Base-by-base conservation (phyloP, 2,329 filamentous ascomycete genomes). In the Penicillium sp. region DNA sequence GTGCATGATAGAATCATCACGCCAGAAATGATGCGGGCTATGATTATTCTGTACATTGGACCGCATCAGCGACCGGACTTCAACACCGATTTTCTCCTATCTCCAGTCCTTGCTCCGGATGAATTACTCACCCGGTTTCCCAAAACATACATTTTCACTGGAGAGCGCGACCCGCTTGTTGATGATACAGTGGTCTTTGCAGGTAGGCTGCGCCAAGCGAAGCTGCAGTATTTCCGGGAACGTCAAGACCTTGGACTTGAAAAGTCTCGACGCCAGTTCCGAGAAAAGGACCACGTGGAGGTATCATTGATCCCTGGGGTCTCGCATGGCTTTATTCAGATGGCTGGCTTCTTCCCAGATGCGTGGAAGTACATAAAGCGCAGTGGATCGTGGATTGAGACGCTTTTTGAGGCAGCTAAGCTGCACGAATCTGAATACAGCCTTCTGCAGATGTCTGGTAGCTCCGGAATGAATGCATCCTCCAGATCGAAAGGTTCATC, bases 121-220 rank as follows among this genome's bases (percentile, higher is more conserved):
- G 81, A 85, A 0, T 80, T 98, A 0, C 83, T 99, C 0, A 86
- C 88, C 14, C 83, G 84, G n/a, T 98, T 99, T 64, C 95, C 95
- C 1, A 96, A 96, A 72, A 95, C 90, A 0, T 96, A 93, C 73
- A 92, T 99, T 67, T 79, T 98, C 52, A 98, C 95, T 0, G 95
- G 95, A 49, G 95, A 99, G 77, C 88, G 93, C 29, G 95, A 99
- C 70, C 95, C 95, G 0, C 79, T 99, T 0, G 95, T 98, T 0
- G 95, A 99, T 70, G 95, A 99, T 72, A 99, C 95, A 0, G 91
- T 97, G 48, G 93, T 99, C 60, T 97, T 99, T 68, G 93, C 95
- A 0, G 95, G 93, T 0, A 82, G 93, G 0, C 75, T 99, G n/a
- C 83, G 92, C 7, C 86, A 93, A 59, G 91, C 92, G 2, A 96